Conservation (phyloP, 1,284 basidiomycete species). For the Sphagnurus paluster region DNA sequence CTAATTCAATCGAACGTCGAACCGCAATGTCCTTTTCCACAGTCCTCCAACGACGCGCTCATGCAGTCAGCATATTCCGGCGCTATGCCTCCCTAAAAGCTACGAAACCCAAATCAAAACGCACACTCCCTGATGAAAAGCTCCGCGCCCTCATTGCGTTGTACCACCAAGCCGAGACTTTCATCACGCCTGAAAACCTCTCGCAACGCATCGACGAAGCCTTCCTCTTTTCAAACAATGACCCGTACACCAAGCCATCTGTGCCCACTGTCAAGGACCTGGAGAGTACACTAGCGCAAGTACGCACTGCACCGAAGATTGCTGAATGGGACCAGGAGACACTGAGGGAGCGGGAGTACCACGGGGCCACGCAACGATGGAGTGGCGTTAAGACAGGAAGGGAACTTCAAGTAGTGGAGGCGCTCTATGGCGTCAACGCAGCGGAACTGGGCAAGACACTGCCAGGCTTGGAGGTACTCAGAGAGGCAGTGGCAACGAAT, state of each 20-base stretch:
- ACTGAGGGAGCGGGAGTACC: slow-evolving; percentile 2
- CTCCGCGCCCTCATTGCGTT: slow-evolving; percentile 70
- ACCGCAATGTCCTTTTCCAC: slow-evolving; percentile 20
- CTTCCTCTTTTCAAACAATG: slow-evolving; percentile 36
- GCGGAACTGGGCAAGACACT: slow-evolving; percentile 30
- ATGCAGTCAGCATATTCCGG: slow-evolving; percentile 6
- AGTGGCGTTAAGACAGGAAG: slow-evolving; percentile 35
- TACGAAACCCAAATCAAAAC: slow-evolving; percentile 24
- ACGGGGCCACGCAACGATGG: slow-evolving; percentile 30
- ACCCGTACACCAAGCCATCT: not conserved
- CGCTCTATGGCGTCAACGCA: slow-evolving; percentile 57
- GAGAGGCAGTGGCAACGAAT: slow-evolving; percentile 44
- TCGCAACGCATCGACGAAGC: slow-evolving; percentile 61
- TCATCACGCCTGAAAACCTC: slow-evolving; percentile 70
- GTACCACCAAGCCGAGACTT: slow-evolving; percentile 67
- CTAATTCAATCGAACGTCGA: not conserved
- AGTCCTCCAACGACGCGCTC: slow-evolving; percentile 15
- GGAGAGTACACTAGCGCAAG: slow-evolving; percentile 23
- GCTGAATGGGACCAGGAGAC: slow-evolving; percentile 36
- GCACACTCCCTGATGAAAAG: slow-evolving; percentile 53
- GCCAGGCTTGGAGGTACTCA: slow-evolving; percentile 57
- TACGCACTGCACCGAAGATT: slow-evolving; percentile 40
- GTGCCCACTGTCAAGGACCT: slow-evolving; percentile 24
- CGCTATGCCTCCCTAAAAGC: slow-evolving; percentile 24
- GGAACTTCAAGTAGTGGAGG: slow-evolving; percentile 49